Evolutionary conservation across 352 stramenopile genomes (phyloP), one percentile per base, ranked within the genome.

Genomic region (Sclerospora graminicola): DNA sequence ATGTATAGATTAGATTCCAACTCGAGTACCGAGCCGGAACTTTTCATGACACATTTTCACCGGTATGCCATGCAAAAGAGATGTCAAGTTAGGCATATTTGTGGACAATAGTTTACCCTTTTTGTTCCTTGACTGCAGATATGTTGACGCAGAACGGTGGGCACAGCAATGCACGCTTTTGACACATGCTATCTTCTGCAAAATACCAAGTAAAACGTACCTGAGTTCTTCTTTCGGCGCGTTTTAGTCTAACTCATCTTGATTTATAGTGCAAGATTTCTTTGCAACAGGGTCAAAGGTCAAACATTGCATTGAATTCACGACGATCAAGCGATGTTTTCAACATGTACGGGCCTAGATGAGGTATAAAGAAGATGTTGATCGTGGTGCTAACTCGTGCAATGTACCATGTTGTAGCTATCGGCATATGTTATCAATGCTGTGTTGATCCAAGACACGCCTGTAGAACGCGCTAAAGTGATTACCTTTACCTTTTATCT

Each of bases 401-500:
- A 4, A 13, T 45, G 18, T 45, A 10, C 21, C 5, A 26, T 46
- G 28, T 4, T 35, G 9, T 45, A 93, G 81, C 48, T 90, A 2
- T 84, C 76, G 31, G 79, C 76, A 1, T 88, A 85, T 31, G 82
- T 93, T 10, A 73, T 90, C 47, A 91, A 91, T 39, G 69, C 70
- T 9, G 62, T 93, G 18, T 52, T 93, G 16, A 52, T 81, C 5
- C 73, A 91, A 73, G 66, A 84, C 10, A 71, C 60, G 1, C 51
- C 63, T 11, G 66, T 78, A 47, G 82, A 79, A 29, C 64, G 82
- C 5, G 75, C 73, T 2, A 61, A 83, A 55, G 68, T 79, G 32
- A 85, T 93, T 48, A 55, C 57, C 16, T 93, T 88, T 50, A 55
- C 57, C 16, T 93, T 88, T 50, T 93, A 89, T 42, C 57, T 91